Percentiles rank a stretch among this genome's conserved stretches.
These are phyloP conservation scores for Ustanciosporium gigantosporum DNA, from an alignment of 1,284 basidiomycete genomes.

Conservation along the genomic window DNA sequence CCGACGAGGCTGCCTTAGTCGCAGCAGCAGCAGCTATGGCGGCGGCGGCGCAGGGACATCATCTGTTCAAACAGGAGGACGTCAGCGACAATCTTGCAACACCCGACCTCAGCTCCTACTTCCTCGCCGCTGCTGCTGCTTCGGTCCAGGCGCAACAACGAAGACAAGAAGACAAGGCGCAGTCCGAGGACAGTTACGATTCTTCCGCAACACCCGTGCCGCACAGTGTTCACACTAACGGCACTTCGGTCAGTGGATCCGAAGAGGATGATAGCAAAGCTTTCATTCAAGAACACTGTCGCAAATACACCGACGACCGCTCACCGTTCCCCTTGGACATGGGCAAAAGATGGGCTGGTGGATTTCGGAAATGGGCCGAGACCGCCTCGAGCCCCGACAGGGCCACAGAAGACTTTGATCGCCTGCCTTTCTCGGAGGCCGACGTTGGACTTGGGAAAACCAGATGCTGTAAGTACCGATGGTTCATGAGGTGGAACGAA, in stretches of 20 bases:
- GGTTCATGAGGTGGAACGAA: too few relatives aligned
- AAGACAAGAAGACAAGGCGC: neutral
- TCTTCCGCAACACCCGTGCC: slow-evolving; percentile 3
- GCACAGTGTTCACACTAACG: slow-evolving; percentile 12
- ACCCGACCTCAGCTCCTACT: slow-evolving; percentile 31
- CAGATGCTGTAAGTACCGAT: slow-evolving; percentile 13
- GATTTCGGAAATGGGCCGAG: slow-evolving; percentile 4
- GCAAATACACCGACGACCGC: slow-evolving; percentile 14
- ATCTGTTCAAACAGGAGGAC: neutral
- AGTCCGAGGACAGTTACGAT: slow-evolving; percentile 8
- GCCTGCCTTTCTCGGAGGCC: slow-evolving; percentile 8
- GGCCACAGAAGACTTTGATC: neutral
- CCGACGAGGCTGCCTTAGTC: slow-evolving; percentile 29
- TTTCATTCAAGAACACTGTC: slow-evolving; percentile 11
- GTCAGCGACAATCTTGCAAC: neutral
- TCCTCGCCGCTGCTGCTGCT: slow-evolving; percentile 40
- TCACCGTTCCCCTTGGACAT: slow-evolving; percentile 24
- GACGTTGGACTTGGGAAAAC: slow-evolving; percentile 30
- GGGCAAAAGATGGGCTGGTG: slow-evolving; percentile 15
- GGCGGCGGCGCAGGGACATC: slow-evolving; percentile 16
- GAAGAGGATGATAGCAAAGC: slow-evolving; percentile 11
- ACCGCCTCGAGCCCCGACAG: neutral
- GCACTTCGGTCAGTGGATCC: slow-evolving; percentile 16
- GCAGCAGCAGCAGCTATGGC: slow-evolving; percentile 40
- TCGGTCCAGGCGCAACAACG: slow-evolving; percentile 40